phyloP scores from a whole-genome alignment of 2,329 filamentous ascomycete species.

The Celoporthe dispersa region DNA sequence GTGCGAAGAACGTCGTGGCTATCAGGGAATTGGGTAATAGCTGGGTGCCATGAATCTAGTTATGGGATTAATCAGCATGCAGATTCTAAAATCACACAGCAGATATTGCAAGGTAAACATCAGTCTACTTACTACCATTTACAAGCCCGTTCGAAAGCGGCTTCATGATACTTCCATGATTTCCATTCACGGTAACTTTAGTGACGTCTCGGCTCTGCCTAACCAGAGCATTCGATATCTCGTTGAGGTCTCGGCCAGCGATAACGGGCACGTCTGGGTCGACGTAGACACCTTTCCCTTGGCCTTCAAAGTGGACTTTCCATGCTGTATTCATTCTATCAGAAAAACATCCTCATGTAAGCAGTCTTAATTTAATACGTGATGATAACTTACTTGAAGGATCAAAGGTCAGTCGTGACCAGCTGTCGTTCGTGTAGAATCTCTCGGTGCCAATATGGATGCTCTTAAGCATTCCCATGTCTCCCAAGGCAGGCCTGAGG shows the following conservation, averaged over 20 bases:
- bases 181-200: neutral
- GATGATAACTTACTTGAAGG: constrained; percentile 47
- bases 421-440: constrained; percentile 52
- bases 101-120: neutral
- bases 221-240: neutral
- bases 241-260: neutral
- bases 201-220: neutral
- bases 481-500: constrained; percentile 50
- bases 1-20: neutral
- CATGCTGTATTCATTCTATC: constrained; percentile 37
- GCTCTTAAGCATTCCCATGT: constrained; percentile 51
- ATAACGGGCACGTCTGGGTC: neutral
- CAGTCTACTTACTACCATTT: neutral
- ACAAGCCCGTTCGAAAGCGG: neutral
- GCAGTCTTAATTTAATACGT: neutral
- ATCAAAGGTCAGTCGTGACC: constrained; percentile 50
- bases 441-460: constrained; percentile 46
- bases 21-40: neutral
- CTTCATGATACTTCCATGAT: neutral
- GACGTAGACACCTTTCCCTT: constrained; percentile 32
- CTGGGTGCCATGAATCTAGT: neutral
- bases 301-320: constrained; percentile 47
- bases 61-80: neutral
- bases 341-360: constrained; percentile 25
- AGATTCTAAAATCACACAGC: neutral